phyloP scores from a whole-genome alignment of 805 yeast genomes.

The Cyberlindnera sargentensis region DNA sequence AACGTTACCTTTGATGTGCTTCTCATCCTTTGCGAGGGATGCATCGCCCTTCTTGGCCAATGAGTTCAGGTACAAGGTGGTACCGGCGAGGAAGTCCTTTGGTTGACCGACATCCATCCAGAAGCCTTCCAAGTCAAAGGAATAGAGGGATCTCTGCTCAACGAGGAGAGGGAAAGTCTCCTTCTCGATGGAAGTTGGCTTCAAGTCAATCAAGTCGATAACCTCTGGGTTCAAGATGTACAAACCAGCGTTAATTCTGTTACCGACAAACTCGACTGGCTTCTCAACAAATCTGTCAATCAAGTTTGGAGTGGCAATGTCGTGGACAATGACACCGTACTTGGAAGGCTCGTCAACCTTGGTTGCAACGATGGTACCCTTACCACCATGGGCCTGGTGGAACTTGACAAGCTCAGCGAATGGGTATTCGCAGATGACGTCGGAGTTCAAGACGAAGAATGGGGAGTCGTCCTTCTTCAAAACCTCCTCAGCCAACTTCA shows the following conservation, averaged over 20 bases:
- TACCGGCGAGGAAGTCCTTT: slow-evolving; percentile 97
- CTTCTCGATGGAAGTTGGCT: slow-evolving; percentile 98
- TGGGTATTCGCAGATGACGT: slow-evolving; percentile 98
- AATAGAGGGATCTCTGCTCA: slow-evolving; percentile 79
- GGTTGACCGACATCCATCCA: slow-evolving; percentile 99
- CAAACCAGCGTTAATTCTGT: slow-evolving; percentile 99
- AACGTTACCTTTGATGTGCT: slow-evolving; percentile 81
- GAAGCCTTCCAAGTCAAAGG: slow-evolving; percentile 97
- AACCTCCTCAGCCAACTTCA: slow-evolving; percentile 91
- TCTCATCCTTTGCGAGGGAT: slow-evolving; percentile 48
- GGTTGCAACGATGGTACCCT: slow-evolving; percentile 98
- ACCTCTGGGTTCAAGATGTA: slow-evolving; percentile 97
- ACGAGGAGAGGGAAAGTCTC: slow-evolving; percentile 98
- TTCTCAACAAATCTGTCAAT: slow-evolving; percentile 98
- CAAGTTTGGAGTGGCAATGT: slow-evolving; percentile 88
- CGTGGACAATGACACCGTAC: slow-evolving; percentile 99
- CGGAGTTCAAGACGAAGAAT: slow-evolving; percentile 96
- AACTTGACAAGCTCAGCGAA: slow-evolving; percentile 84
- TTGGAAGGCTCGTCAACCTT: slow-evolving; percentile 99
- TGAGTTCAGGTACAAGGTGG: slow-evolving; percentile 84
- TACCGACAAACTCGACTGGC: slow-evolving; percentile 99
- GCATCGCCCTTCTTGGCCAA: slow-evolving; percentile 74
- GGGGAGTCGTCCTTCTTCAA: slow-evolving; percentile 94
- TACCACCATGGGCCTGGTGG: slow-evolving; percentile 95
- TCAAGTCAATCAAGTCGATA: slow-evolving; percentile 91